Evolutionary conservation across 306 rosid species (phyloP).

Genomic region (Echinosophora koreensis): DNA sequence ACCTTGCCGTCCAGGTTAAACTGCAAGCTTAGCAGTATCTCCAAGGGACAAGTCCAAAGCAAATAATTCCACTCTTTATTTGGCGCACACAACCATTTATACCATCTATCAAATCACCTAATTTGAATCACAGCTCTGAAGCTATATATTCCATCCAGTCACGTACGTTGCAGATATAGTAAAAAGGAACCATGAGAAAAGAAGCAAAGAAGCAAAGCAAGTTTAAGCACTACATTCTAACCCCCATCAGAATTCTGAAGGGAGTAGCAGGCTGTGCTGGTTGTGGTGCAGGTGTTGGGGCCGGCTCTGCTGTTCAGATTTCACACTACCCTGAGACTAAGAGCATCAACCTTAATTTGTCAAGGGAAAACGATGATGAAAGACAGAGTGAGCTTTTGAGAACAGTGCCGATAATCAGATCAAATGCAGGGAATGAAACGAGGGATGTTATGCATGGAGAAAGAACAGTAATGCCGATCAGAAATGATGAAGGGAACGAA

Average conservation of each 20-base stretch:
- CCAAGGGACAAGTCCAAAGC: slow-evolving; percentile 26
- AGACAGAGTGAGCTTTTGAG: slow-evolving; percentile 21
- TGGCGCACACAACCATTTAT: neutral
- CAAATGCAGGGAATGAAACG: neutral
- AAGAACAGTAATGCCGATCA: neutral
- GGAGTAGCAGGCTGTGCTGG: slow-evolving; percentile 45
- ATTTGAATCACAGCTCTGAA: neutral
- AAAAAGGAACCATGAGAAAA: slow-evolving; percentile 21
- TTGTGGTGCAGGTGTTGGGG: slow-evolving; percentile 26
- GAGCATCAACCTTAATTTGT: slow-evolving; percentile 36
- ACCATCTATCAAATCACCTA: neutral
- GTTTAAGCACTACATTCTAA: slow-evolving; percentile 37
- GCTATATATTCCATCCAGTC: neutral
- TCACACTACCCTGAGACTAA: slow-evolving; percentile 31
- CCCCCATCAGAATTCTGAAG: slow-evolving; percentile 58
- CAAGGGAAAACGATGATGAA: neutral
- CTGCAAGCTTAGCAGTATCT: neutral
- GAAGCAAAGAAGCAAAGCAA: slow-evolving; percentile 39
- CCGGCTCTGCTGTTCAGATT: neutral
- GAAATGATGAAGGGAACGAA: slow-evolving; percentile 17
- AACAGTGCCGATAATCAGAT: neutral
- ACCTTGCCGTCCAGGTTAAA: slow-evolving; percentile 23
- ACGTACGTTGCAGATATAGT: neutral
- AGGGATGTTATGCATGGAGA: neutral
- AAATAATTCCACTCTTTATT: neutral